Base-by-base conservation (phyloP, 23 red algal genomes). In the Gracilariopsis chorda region DNA sequence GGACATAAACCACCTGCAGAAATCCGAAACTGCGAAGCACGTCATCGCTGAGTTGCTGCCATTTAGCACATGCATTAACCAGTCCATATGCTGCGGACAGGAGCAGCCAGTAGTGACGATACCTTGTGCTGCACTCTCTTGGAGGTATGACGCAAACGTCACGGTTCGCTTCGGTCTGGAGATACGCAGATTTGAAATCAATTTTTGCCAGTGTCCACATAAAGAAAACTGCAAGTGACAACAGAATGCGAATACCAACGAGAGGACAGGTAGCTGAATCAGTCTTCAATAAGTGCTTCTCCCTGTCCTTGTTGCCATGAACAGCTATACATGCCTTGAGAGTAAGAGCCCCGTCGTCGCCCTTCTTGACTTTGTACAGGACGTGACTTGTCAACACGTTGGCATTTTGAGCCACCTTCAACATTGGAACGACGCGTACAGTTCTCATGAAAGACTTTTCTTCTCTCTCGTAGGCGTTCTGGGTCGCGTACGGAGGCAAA, bases 181-280 rank as follows among this genome's bases (percentile, higher is more conserved):
- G 58, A 30, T 64, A 81, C 3, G 72, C 87, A 64, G 1, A 58
- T 33, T 91, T 91, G 45, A 91, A 48, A 44, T 91, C 87, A 0
- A 81, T 61, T 0, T 81, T 79, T 6, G 55, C 56, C 14, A 91
- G 56, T 27, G 4, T 52, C 87, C 87, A 91, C 6, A 24, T 64
- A 27, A 29, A 29, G 24, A 83, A 23, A 1, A 55, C 24, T 2
- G 79, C 24, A 12, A 83, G 23, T 7, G 79, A 83, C 2, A 63
- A 14, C 17, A 83, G 79, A 19, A 83, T 83, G 4, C 79, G 55
- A 36, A 83, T 65, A 13, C 79, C 79, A 1, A 65, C 43, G 1
- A 53, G 79, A 7, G 53, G 34, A 47, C 79, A 83, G 4, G 58
- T 63, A 0, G 79, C 23, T 7, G 45, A 83, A 24, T 83, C 79